Evolutionary conservation across 768 basidiomycete species (phyloP).

Genomic region (Boletus eberwhitei): DNA sequence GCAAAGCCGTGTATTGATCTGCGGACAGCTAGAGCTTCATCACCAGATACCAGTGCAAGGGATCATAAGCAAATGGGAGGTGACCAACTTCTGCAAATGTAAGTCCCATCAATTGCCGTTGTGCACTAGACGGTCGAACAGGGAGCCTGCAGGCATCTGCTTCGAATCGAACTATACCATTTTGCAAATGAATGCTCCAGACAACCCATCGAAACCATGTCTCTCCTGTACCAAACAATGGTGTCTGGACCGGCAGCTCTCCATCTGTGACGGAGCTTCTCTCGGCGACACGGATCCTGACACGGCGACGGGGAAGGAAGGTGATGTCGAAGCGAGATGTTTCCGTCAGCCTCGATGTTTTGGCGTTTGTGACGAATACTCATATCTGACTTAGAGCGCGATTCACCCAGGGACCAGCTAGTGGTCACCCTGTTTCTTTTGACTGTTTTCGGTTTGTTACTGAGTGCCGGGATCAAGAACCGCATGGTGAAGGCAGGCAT

Average conservation of each 20-base stretch:
- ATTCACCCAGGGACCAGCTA: conserved; percentile 92
- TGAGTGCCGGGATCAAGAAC: conserved; percentile 81
- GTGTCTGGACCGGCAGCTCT: conserved; percentile 89
- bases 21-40: conserved; percentile 11
- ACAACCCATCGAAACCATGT: conserved; percentile 87
- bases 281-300: conserved; percentile 89
- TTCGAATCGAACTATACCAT: conserved; percentile 86
- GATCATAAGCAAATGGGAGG: conserved; percentile 74
- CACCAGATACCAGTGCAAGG: conserved; percentile 40
- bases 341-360: conserved; percentile 68
- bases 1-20: not conserved
- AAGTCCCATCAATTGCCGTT: conserved; percentile 12
- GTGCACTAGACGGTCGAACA: conserved; percentile 1
- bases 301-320: conserved; percentile 91
- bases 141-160: conserved; percentile 69
- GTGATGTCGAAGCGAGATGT: conserved; percentile 93
- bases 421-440: conserved; percentile 90
- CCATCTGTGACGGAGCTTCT: conserved; percentile 76
- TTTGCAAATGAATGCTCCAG: conserved; percentile 72
- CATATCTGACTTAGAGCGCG: conserved; percentile 61
- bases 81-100: conserved; percentile 93
- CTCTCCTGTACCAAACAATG: conserved; percentile 92
- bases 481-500: conserved; percentile 79
- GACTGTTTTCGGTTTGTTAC: conserved; percentile 79
- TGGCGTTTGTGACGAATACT: conserved; percentile 28